Percentiles rank a stretch among this genome's conserved stretches.
Evolutionary conservation across 1,139 yeast genomes (phyloP).

Genomic region (Meyerozyma athensensis): DNA sequence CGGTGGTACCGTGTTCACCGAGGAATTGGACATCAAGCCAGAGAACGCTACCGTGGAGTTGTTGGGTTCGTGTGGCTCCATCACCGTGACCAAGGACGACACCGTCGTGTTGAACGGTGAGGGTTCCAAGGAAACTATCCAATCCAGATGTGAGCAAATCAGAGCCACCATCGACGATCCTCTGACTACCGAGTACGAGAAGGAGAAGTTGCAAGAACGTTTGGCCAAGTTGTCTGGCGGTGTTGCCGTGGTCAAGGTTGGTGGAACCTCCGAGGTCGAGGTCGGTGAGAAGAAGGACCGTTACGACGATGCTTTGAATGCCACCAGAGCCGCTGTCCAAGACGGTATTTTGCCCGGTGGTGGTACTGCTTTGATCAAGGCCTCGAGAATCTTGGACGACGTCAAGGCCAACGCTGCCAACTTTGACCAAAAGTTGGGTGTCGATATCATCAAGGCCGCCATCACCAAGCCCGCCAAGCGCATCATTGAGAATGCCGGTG

Average conservation of each 20-base stretch:
- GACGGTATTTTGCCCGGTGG: constrained; percentile 99
- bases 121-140: constrained; percentile 84
- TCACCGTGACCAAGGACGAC: constrained; percentile 95
- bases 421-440: constrained; percentile 98
- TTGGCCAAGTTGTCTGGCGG: constrained; percentile 98
- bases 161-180: constrained; percentile 72
- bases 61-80: constrained; percentile 89
- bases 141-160: constrained; percentile 94
- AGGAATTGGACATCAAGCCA: constrained; percentile 95
- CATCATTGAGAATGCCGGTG: constrained; percentile 98
- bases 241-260: constrained; percentile 97
- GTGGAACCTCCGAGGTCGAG: constrained; percentile 97
- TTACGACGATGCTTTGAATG: constrained; percentile 97
- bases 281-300: constrained; percentile 99
- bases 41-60: constrained; percentile 91
- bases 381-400: constrained; percentile 73
- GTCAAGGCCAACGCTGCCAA: constrained; percentile 68
- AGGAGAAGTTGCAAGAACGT: constrained; percentile 97
- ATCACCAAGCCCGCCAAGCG: constrained; percentile 96
- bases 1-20: constrained; percentile 98
- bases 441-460: constrained; percentile 91
- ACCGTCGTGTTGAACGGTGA: constrained; percentile 94
- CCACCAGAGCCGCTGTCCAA: constrained; percentile 99
- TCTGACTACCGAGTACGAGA: constrained; percentile 88
- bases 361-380: constrained; percentile 97